Base-by-base conservation (phyloP, 2,329 filamentous ascomycete genomes). In the Verticillium dahliae region DNA sequence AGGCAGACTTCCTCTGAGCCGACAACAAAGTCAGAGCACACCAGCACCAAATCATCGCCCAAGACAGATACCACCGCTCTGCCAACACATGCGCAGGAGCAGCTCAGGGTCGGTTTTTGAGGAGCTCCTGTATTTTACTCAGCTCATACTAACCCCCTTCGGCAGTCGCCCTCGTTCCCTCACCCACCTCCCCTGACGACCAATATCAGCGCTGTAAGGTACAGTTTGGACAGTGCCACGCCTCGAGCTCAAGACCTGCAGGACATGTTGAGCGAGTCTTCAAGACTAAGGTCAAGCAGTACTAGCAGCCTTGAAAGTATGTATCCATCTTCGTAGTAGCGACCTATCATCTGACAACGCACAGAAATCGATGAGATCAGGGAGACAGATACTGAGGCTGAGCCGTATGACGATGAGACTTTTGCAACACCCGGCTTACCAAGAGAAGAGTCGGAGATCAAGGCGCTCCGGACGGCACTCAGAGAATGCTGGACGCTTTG, bases 401-500 rank as follows among this genome's bases (percentile, higher is more conserved):
- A 87, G 69, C 80, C 81, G 37, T 84, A 83, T 63, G 79, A 84
- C 58, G 79, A 82, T 37, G 74, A 78, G 18, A 76, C 78, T 5
- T 81, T 81, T 52, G 75, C 76, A 58, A 75, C 75, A 9, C 75
- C 76, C 37, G 74, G 71, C 15, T 70, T 73, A 39, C 74, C 72
- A 50, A 75, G 72, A 61, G 80, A 83, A n/a, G 79, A 85, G 61
- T 79, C 81, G 58, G 88, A 92, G 68, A 79, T 91, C 31, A 78
- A 76, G 33, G 88, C 89, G 7, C 78, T 97, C n/a, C 86, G 85
- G 64, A 86, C 85, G 35, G 91, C 92, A 2, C 80, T 97, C 15
- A 86, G 90, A 64, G 91, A 97, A 76, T 97, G 92, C 74, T 97
- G 93, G 93, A 96, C 89, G 0, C 78, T 97, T 14, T 97, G 93